Evolutionary conservation across 371 early-diverging fungal species (phyloP).

Genomic region (Basidiobolus meristosporus): DNA sequence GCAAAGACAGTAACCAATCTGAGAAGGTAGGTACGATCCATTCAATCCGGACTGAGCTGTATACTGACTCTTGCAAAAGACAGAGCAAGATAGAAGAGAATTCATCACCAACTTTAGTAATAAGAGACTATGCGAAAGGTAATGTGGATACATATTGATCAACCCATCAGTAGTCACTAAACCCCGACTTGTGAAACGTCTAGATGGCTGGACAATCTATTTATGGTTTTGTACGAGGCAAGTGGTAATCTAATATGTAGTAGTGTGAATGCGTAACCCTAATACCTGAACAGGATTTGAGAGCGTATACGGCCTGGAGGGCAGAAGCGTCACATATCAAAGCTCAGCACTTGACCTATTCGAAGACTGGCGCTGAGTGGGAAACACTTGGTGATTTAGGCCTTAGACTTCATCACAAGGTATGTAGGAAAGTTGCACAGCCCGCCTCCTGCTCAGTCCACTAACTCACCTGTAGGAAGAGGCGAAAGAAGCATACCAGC

Average conservation of each 20-base stretch:
- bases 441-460: not conserved
- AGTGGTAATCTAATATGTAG: not conserved
- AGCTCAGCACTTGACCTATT: conserved; percentile 54
- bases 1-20: not conserved
- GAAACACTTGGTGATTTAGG: conserved; percentile 87
- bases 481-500: conserved; percentile 73
- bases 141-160: not conserved
- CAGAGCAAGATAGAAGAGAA: too few species aligned
- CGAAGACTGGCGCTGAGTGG: conserved; percentile 90
- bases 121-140: conserved; percentile 90
- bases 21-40: not conserved
- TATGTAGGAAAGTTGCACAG: conserved; percentile 4
- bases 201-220: conserved; percentile 88
- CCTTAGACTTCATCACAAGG: conserved; percentile 61
- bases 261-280: not conserved
- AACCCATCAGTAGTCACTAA: not conserved
- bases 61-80: not conserved
- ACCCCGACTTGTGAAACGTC: not conserved
- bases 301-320: conserved; percentile 78
- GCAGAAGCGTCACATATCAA: conserved; percentile 45
- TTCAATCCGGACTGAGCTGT: not conserved
- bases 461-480: conserved; percentile 28
- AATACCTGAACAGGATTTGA: conserved; percentile 35
- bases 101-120: conserved; percentile 39
- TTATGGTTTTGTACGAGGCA: conserved; percentile 87